Base-by-base conservation (phyloP, 176 grass and related monocot genomes). In the Areca catechu region DNA sequence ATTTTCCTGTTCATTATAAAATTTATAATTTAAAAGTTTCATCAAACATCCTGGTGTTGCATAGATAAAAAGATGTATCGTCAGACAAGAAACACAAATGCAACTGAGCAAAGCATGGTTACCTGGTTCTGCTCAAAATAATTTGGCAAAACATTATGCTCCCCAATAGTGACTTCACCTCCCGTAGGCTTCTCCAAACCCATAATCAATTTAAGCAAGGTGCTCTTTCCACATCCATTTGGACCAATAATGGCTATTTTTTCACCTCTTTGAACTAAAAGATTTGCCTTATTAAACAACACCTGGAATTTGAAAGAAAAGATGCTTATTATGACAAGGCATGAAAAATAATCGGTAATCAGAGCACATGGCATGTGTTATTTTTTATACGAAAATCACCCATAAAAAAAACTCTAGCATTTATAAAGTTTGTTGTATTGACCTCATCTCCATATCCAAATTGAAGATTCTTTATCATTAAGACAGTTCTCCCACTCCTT, bases 71-170 rank as follows among this genome's bases (percentile, higher is more conserved):
- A 22, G 12, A 53, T 53, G 18, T 58, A 72, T 47, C 49, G 24
- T 49, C 2, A 43, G 19, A 5, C 20, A 49, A 51, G 22, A 28
- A 16, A 54, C 10, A 48, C 49, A 7, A 60, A 23, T 30, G 19
- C n/a, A 17, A 4, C 5, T 15, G 28, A 56, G 29, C 16, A 37
- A 72, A 24, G 15, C 28, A 18, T 19, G 66, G 5, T 19, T 72
- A 98, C 93, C 93, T 98, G 93, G 75, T 98, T 98, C 67, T 98
- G 93, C 84, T 98, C 93, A 5, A 92, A 98, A 69, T 92, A 98
- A 79, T 98, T 98, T 2, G 93, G 93, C 56, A 88, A 77, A 48
- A 98, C 84, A 76, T 92, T 98, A 65, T 98, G 76, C 54, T 98
- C 93, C 21, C 93, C 93, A 72, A 92, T 87, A 56, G 88, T 57